Evolutionary conservation across 2,329 filamentous ascomycete genomes (phyloP).

Genomic region (Aspergillus aculeatinus): DNA sequence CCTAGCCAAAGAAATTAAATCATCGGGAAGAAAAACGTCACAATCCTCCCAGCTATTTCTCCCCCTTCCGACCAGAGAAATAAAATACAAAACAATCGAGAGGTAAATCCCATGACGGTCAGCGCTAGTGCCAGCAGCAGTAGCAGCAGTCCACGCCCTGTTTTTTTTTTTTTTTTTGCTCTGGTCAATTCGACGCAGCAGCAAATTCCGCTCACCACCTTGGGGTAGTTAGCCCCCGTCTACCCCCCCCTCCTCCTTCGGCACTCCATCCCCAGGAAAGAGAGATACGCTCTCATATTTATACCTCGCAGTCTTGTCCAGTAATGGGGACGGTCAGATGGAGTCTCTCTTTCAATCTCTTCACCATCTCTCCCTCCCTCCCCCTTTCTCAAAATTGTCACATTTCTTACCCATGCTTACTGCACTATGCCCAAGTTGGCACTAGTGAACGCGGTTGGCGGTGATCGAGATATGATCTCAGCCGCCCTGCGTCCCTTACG

Average conservation of each 20-base stretch:
- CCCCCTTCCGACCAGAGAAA: no score
- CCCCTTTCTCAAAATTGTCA: background rate
- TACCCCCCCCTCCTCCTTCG: background rate
- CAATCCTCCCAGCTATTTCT: background rate
- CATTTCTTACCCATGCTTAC: background rate
- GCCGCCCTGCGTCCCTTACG: conserved; percentile 15
- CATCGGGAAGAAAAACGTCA: background rate
- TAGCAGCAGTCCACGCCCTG: background rate
- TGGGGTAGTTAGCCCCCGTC: background rate
- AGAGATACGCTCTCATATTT: conserved; percentile 1
- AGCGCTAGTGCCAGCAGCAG: background rate
- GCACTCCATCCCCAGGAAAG: background rate
- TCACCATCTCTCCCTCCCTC: background rate
- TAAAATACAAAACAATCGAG: background rate
- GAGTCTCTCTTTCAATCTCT: background rate
- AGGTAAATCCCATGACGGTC: background rate
- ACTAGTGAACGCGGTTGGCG: background rate
- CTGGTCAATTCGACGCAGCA: background rate
- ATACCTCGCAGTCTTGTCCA: background rate
- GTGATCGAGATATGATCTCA: conserved; percentile 10
- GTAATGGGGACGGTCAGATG: background rate
- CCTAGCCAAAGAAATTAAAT: background rate
- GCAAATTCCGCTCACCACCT: background rate
- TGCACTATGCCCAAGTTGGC: background rate
- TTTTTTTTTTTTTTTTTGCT: no score